Evolutionary conservation across 352 stramenopile species (phyloP).

Genomic region (Thalassiosira livingstoniorum): DNA sequence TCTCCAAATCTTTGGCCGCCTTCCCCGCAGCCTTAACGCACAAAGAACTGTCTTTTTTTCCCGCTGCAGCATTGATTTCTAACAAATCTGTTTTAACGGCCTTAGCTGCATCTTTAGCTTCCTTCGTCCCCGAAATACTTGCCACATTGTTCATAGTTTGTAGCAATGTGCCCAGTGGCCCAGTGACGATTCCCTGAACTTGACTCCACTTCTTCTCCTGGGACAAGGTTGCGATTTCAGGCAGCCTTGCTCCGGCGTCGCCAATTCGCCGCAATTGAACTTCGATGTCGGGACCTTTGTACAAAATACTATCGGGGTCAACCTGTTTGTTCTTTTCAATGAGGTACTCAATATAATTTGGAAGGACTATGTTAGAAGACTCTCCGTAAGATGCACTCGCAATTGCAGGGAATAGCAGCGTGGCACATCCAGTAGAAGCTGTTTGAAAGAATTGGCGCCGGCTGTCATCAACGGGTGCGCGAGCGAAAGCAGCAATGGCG

Average conservation of each 20-base stretch:
- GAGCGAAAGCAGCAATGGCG: too few relatives aligned
- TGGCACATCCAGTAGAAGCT: not conserved
- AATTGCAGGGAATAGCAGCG: slow-evolving; percentile 27
- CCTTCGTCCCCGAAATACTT: slow-evolving; percentile 37
- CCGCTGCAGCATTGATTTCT: slow-evolving; percentile 62
- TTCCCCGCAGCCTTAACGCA: slow-evolving; percentile 51
- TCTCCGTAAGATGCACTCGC: slow-evolving; percentile 61
- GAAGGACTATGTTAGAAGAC: slow-evolving; percentile 68
- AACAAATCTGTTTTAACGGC: slow-evolving; percentile 72
- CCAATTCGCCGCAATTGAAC: slow-evolving; percentile 60
- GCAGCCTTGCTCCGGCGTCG: slow-evolving; percentile 50
- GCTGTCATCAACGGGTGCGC: too few relatives aligned
- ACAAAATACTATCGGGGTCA: slow-evolving; percentile 54
- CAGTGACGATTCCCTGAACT: slow-evolving; percentile 74
- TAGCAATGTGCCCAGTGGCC: slow-evolving; percentile 69
- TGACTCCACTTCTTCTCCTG: slow-evolving; percentile 76
- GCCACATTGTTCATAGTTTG: slow-evolving; percentile 72
- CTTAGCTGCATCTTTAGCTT: slow-evolving; percentile 51
- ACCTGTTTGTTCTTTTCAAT: slow-evolving; percentile 74
- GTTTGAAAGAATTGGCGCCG: slow-evolving; percentile 48
- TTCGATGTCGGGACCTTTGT: slow-evolving; percentile 70
- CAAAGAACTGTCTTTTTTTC: slow-evolving; percentile 52
- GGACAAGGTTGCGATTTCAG: slow-evolving; percentile 63
- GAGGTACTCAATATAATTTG: slow-evolving; percentile 80
- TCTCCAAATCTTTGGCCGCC: slow-evolving; percentile 67